Base-by-base conservation (phyloP, 805 yeast species). In the Candida rishiriensis region DNA sequence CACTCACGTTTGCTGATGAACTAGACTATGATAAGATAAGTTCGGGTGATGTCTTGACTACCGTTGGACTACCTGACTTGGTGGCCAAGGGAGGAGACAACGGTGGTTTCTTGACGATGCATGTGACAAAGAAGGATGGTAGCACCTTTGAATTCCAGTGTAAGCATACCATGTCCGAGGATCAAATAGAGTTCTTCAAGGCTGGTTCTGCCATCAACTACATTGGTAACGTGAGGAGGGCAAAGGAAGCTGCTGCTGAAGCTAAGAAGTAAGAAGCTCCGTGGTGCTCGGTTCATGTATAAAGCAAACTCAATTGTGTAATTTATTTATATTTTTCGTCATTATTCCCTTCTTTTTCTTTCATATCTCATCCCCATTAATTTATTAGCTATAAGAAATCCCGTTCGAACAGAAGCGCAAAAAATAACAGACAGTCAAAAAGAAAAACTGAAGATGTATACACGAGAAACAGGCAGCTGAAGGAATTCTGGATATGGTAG, bases 161-260 rank as follows among this genome's bases (percentile, higher is more conserved):
- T 57, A 89, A 83, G 68, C 99, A 93, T 68, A 91, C 98, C 39
- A 90, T 93, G 98, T 89, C 97, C 16, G 80, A 79, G 64, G 99
- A 93, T 68, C 99, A 93, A 73, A 74, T 93, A 43, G 95, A 86
- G 52, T 93, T 91, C 71, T 93, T 93, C 80, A 89, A 83, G 66
- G 97, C 97, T 33, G 99, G 99, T 42, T 86, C 96, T 43, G 99
- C 99, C 29, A 89, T 93, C 61, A 93, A 93, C 68, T 80, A 79
- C 69, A 93, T 93, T 40, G 69, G 70, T 39, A 54, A 61, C 46
- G 53, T 59, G 31, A 64, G 56, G 45, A 56, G 54, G 41, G 51
- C 44, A 38, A 34, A 32, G 38, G 38, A 39, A 37, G 40, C 41
- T 36, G 36, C 39, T 12, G 43, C 42, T 35, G 39, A 31, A 26